Evolutionary conservation across 768 basidiomycete genomes (phyloP).

Genomic region (Kwoniella europaea): DNA sequence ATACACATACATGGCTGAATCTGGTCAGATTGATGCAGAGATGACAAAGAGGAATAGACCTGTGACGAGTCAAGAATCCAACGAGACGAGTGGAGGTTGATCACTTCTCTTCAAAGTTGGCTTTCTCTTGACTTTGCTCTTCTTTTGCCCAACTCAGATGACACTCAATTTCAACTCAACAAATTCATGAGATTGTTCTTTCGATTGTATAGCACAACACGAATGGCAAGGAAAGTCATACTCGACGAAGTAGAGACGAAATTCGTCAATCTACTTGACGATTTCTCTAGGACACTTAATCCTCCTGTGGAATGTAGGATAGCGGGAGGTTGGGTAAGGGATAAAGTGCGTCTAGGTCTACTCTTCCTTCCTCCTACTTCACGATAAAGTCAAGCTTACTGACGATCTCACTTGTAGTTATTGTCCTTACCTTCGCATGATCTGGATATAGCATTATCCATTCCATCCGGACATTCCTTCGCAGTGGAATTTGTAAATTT

Average conservation of each 20-base stretch:
- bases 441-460: constrained; percentile 86
- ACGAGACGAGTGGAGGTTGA: constrained; percentile 5
- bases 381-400: not conserved
- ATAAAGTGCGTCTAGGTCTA: constrained; percentile 72
- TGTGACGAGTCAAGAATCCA: no score
- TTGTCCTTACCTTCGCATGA: constrained; percentile 82
- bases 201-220: constrained; percentile 4
- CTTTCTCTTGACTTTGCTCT: constrained; percentile 1
- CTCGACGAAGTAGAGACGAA: constrained; percentile 72
- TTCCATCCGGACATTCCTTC: constrained; percentile 89
- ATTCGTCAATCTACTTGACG: constrained; percentile 78
- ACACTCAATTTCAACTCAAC: not conserved
- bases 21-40: not conserved
- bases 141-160: no score
- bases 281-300: constrained; percentile 68
- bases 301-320: constrained; percentile 75
- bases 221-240: constrained; percentile 58
- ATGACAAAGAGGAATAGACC: not conserved
- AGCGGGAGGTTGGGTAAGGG: constrained; percentile 97
- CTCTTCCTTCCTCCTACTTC: not conserved
- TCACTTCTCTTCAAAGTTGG: not conserved
- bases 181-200: constrained; percentile 25
- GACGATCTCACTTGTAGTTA: constrained; percentile 61
- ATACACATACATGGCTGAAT: not conserved
- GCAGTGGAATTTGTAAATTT: constrained; percentile 77